Conservation (phyloP, 805 yeast genomes). For the Myxozyma neotropica region DNA sequence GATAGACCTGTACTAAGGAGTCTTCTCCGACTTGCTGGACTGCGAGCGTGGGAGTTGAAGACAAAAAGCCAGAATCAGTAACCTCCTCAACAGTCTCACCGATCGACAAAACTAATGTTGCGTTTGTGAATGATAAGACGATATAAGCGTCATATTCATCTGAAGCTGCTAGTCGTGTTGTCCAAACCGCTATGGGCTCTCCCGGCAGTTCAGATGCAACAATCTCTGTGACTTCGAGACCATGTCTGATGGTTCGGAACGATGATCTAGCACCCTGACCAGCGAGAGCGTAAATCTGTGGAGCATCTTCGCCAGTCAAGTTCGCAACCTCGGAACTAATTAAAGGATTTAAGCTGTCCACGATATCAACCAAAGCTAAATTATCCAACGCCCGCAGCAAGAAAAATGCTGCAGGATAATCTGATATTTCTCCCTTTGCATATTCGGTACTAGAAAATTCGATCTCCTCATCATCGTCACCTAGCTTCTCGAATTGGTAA, state of each 20-base stretch:
- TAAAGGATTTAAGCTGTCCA: slow-evolving; percentile 57
- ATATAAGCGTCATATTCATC: slow-evolving; percentile 63
- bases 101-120: slow-evolving; percentile 72
- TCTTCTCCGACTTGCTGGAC: slow-evolving; percentile 66
- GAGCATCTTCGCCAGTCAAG: slow-evolving; percentile 43
- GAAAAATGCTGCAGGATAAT: slow-evolving; percentile 39
- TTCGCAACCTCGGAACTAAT: slow-evolving; percentile 46
- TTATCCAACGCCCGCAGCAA: slow-evolving; percentile 49
- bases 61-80: slow-evolving; percentile 61
- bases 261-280: slow-evolving; percentile 51
- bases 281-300: slow-evolving; percentile 48
- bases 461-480: slow-evolving; percentile 55
- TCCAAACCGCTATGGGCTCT: slow-evolving; percentile 62
- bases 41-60: slow-evolving; percentile 62
- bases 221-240: slow-evolving; percentile 60
- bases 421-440: slow-evolving; percentile 43
- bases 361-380: slow-evolving; percentile 57
- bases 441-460: slow-evolving; percentile 42
- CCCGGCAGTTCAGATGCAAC: slow-evolving; percentile 79
- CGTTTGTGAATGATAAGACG: slow-evolving; percentile 63
- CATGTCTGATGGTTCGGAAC: slow-evolving; percentile 55
- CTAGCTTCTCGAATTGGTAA: slow-evolving; percentile 80
- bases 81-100: slow-evolving; percentile 83
- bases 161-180: slow-evolving; percentile 52
- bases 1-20: slow-evolving; percentile 72